Percentiles rank a stretch among this genome's conserved stretches.
phyloP scores from a whole-genome alignment of 441 rosid species.

The Croton laevigatus region DNA sequence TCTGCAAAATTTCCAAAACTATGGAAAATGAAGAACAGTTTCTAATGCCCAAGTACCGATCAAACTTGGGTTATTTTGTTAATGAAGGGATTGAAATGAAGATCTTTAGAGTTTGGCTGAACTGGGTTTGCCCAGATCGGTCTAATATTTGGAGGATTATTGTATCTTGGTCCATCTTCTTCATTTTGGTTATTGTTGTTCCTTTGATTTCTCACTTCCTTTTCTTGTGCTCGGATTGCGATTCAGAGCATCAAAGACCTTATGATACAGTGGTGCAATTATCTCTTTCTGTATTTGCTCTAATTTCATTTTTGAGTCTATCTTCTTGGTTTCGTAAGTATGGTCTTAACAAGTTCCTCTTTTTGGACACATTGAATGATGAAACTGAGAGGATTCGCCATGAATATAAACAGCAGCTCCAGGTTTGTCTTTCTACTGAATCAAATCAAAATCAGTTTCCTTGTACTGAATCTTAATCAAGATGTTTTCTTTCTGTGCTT shows the following conservation, averaged over 20 bases:
- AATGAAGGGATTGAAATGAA: slow-evolving; percentile 36
- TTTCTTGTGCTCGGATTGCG: slow-evolving; percentile 63
- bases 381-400: slow-evolving; percentile 48
- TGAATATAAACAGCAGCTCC: slow-evolving; percentile 58
- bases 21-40: slow-evolving; percentile 41
- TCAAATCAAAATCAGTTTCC: background rate
- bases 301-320: slow-evolving; percentile 57
- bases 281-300: slow-evolving; percentile 65
- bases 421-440: slow-evolving; percentile 29
- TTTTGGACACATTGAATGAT: slow-evolving; percentile 61
- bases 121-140: slow-evolving; percentile 59
- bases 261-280: slow-evolving; percentile 69
- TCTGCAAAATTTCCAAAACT: slow-evolving; percentile 25
- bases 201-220: slow-evolving; percentile 78
- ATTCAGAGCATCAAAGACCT: slow-evolving; percentile 58
- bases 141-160: slow-evolving; percentile 45
- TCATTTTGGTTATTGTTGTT: slow-evolving; percentile 49
- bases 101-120: slow-evolving; percentile 43
- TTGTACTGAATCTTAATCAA: background rate
- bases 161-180: slow-evolving; percentile 69
- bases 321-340: slow-evolving; percentile 68
- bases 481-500: background rate
- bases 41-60: slow-evolving; percentile 19
- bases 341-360: slow-evolving; percentile 62
- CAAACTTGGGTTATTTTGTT: background rate